Conservation (phyloP, 208 protist species). For the Trypanosoma lewisi region DNA sequence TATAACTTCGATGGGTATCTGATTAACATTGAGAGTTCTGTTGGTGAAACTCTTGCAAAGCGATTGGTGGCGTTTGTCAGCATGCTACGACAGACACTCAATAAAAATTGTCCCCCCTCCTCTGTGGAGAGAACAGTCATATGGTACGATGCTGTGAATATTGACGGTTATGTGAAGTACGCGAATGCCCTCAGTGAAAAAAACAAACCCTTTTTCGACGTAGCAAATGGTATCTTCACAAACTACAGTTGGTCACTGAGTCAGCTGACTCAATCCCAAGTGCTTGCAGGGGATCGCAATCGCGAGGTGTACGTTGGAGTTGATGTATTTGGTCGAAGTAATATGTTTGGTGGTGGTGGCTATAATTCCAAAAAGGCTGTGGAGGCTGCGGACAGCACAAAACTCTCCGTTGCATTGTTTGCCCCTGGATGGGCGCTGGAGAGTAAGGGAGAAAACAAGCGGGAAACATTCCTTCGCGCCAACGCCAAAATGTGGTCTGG, state of each 20-base stretch:
- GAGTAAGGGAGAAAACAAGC: constrained; percentile 31
- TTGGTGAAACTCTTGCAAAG: constrained; percentile 38
- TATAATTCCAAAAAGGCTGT: constrained; percentile 62
- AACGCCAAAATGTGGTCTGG: constrained; percentile 54
- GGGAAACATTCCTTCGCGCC: constrained; percentile 47
- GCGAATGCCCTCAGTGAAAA: constrained; percentile 75
- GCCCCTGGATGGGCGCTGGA: constrained; percentile 89
- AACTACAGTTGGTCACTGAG: constrained; percentile 89
- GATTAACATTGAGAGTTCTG: constrained; percentile 83
- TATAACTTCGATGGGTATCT: constrained; percentile 93
- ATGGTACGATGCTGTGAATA: constrained; percentile 91
- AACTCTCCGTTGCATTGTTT: constrained; percentile 85
- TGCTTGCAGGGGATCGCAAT: constrained; percentile 30
- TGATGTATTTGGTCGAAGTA: constrained; percentile 78
- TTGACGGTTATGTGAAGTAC: constrained; percentile 50
- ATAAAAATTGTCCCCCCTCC: constrained; percentile 1
- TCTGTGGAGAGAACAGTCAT: constrained; percentile 42
- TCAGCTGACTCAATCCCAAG: constrained; percentile 29
- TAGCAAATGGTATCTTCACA: constrained; percentile 79
- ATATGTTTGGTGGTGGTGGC: constrained; percentile 65
- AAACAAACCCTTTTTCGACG: constrained; percentile 86
- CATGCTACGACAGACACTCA: constrained; percentile 39
- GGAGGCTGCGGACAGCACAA: constrained; percentile 16
- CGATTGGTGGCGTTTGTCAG: constrained; percentile 52
- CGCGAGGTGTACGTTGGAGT: constrained; percentile 78